A percentile compares a stretch with the other conserved stretches of the same genome.
phyloP scores from a whole-genome alignment of 2,329 filamentous ascomycete genomes.

The Beauveria australis region DNA sequence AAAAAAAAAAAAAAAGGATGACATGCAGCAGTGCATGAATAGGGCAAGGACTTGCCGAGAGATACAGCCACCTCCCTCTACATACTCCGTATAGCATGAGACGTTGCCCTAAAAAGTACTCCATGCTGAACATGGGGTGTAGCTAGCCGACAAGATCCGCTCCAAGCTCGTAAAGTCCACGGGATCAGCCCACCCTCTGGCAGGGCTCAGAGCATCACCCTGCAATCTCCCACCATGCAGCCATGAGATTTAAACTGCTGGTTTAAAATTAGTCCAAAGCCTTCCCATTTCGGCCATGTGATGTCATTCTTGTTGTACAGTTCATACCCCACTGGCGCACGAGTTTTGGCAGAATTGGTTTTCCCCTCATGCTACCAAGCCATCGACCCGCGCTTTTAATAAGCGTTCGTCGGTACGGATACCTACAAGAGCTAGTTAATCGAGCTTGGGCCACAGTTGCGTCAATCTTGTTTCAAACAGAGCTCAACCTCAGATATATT shows the following conservation, averaged over 20 bases:
- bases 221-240: slow-evolving; percentile 7
- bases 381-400: background rate
- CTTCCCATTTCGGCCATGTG: background rate
- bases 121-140: background rate
- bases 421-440: background rate
- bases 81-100: too few relatives aligned
- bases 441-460: background rate
- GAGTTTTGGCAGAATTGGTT: too few relatives aligned
- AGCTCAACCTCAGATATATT: background rate
- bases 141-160: background rate
- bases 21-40: background rate
- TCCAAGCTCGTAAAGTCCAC: background rate
- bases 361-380: background rate
- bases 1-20: background rate
- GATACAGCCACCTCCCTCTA: background rate
- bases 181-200: background rate
- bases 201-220: background rate
- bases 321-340: too few relatives aligned
- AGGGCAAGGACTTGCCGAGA: background rate
- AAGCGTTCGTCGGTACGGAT: too few relatives aligned
- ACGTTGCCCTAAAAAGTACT: too few relatives aligned
- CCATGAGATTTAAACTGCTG: background rate
- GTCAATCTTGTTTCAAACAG: background rate
- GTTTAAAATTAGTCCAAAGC: background rate
- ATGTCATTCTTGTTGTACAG: background rate